Percentiles rank a stretch among this genome's conserved stretches.
Evolutionary conservation across 257 asterid species (phyloP).

Genomic region (Ophiorrhiza pumila): DNA sequence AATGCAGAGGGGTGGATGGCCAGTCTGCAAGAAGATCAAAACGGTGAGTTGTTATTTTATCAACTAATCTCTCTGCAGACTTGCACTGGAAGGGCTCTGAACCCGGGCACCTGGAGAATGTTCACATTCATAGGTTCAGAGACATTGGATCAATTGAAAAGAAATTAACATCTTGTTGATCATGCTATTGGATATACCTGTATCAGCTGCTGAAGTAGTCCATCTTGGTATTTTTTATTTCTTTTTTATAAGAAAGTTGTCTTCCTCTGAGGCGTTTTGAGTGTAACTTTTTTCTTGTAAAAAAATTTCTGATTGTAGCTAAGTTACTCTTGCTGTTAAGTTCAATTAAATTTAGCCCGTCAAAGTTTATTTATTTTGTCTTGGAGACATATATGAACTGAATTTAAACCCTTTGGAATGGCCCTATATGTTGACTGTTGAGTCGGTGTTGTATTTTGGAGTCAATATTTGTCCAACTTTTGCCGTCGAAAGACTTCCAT

Average conservation of each 20-base stretch:
- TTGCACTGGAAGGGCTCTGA: not conserved
- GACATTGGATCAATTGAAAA: slow-evolving; percentile 1
- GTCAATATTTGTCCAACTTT: too few relatives aligned
- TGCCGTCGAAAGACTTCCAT: too few relatives aligned
- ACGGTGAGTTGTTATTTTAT: slow-evolving; percentile 33
- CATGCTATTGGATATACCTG: slow-evolving; percentile 3
- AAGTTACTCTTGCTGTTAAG: too few relatives aligned
- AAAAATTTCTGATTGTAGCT: slow-evolving; percentile 10
- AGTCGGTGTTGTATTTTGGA: too few relatives aligned
- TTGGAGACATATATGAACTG: too few relatives aligned
- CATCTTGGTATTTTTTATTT: not conserved
- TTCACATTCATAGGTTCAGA: slow-evolving; percentile 1
- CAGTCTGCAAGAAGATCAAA: slow-evolving; percentile 54
- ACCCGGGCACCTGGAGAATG: not conserved
- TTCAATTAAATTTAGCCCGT: too few relatives aligned
- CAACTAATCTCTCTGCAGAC: not conserved
- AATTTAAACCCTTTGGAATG: too few relatives aligned
- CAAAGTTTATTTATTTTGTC: too few relatives aligned
- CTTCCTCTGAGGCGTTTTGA: too few relatives aligned
- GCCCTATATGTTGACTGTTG: too few relatives aligned
- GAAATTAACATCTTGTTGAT: slow-evolving; percentile 58
- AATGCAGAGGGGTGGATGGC: slow-evolving; percentile 44
- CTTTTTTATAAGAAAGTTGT: too few relatives aligned
- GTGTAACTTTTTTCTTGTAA: not conserved
- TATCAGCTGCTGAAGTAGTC: not conserved